These are phyloP conservation scores for Gentiana dahurica DNA, from an alignment of 257 asterid species.

Conservation along the genomic window DNA sequence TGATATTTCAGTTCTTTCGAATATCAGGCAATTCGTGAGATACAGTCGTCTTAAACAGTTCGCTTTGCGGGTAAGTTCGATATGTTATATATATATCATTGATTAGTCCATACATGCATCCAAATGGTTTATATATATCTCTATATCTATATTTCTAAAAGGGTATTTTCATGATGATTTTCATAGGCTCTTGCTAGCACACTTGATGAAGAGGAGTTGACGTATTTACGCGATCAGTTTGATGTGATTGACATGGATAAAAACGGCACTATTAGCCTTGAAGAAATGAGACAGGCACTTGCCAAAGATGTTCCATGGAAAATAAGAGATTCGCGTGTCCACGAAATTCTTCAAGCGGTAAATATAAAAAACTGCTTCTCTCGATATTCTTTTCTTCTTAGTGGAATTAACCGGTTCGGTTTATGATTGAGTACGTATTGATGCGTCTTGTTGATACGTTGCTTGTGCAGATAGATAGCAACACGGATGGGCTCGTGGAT, in stretches of 20 bases:
- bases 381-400: not conserved
- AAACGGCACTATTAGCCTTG: conserved; percentile 91
- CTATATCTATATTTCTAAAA: not conserved
- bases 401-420: not conserved
- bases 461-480: conserved; percentile 73
- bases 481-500: conserved; percentile 93
- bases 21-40: conserved; percentile 90
- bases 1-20: conserved; percentile 80
- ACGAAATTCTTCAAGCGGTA: conserved; percentile 98
- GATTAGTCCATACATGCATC: not conserved
- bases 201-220: conserved; percentile 76
- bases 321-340: conserved; percentile 87
- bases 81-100: not conserved
- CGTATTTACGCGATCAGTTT: conserved; percentile 87
- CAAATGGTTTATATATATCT: not conserved
- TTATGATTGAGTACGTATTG: conserved; percentile 6
- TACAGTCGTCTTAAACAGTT: conserved; percentile 90
- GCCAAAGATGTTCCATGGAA: conserved; percentile 99
- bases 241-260: conserved; percentile 94
- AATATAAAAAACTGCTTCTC: conserved; percentile 7
- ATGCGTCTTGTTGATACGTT: conserved; percentile 6
- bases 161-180: not conserved
- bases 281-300: conserved; percentile 99
- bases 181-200: conserved; percentile 92
- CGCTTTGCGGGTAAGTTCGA: conserved; percentile 71